Evolutionary conservation across 139 green algal genomes (phyloP).

Genomic region (Auxenochlorella protothecoides): DNA sequence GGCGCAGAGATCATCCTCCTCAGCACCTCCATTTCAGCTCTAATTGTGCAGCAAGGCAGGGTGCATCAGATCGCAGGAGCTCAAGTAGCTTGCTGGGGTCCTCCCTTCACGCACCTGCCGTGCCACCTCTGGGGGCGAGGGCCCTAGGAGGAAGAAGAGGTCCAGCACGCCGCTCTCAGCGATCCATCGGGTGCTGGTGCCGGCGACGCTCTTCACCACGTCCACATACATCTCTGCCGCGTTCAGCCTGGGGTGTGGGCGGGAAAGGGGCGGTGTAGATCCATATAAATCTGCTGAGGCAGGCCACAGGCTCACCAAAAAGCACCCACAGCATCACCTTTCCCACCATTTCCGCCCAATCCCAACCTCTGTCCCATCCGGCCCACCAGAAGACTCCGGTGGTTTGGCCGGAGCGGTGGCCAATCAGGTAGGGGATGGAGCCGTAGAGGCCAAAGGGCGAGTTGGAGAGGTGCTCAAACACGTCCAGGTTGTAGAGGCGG

Average conservation of each 20-base stretch:
- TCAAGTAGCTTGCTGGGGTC: no score
- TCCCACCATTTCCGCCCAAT: not conserved
- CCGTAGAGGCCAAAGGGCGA: slow-evolving; percentile 96
- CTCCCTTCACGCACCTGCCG: not conserved
- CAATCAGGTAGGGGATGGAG: slow-evolving; percentile 82
- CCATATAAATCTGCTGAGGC: not conserved
- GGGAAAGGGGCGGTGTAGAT: not conserved
- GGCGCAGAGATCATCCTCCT: no score
- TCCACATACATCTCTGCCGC: slow-evolving; percentile 97
- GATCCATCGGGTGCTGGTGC: slow-evolving; percentile 77
- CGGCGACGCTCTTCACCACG: slow-evolving; percentile 42
- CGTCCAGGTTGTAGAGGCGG: slow-evolving; percentile 98
- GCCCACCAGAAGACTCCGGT: slow-evolving; percentile 79
- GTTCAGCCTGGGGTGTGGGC: slow-evolving; percentile 64
- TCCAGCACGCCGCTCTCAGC: slow-evolving; percentile 90
- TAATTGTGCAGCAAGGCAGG: no score
- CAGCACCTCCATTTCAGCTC: no score
- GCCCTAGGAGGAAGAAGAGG: slow-evolving; percentile 83
- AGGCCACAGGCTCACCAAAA: not conserved
- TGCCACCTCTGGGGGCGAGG: slow-evolving; percentile 45
- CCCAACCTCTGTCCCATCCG: not conserved
- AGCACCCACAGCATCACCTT: not conserved
- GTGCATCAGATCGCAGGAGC: no score
- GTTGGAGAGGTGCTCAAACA: slow-evolving; percentile 93
- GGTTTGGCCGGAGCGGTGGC: slow-evolving; percentile 58